These are phyloP conservation scores for Kodamaea suecica DNA, from an alignment of 1,139 yeast genomes.

Conservation along the genomic window DNA sequence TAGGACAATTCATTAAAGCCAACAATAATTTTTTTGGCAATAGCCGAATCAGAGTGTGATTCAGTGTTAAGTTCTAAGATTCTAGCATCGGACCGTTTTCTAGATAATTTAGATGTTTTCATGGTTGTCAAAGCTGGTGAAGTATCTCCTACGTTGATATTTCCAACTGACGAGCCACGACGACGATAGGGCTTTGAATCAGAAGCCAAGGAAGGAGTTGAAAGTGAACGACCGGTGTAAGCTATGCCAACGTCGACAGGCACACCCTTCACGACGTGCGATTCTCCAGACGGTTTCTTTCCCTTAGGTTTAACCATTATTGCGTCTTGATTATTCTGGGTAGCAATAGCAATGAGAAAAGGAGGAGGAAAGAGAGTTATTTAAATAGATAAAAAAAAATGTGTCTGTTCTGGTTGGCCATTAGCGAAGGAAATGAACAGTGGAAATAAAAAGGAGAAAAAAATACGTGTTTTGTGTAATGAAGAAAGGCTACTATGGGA, in stretches of 20 bases:
- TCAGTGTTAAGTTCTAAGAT: conserved; percentile 26
- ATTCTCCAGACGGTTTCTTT: neutral
- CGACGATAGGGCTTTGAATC: conserved; percentile 23
- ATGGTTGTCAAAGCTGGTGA: conserved; percentile 51
- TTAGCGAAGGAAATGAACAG: too few relatives aligned
- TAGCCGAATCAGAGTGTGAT: conserved; percentile 38
- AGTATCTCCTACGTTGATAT: conserved; percentile 56
- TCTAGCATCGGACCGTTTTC: conserved; percentile 35
- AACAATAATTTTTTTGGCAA: conserved; percentile 48
- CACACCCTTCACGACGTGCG: conserved; percentile 8
- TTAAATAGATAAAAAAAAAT: too few relatives aligned
- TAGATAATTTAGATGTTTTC: conserved; percentile 35
- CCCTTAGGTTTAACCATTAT: too few relatives aligned
- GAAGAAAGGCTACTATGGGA: too few relatives aligned
- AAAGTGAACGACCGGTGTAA: neutral
- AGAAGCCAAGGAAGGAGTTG: neutral
- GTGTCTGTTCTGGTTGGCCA: too few relatives aligned
- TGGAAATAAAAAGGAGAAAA: too few relatives aligned
- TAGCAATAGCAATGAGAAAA: too few relatives aligned
- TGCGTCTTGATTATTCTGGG: too few relatives aligned
- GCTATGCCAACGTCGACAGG: conserved; percentile 7
- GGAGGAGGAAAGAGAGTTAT: too few relatives aligned
- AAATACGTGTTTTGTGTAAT: too few relatives aligned
- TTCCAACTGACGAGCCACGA: conserved; percentile 57
- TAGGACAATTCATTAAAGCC: conserved; percentile 59